Evolutionary conservation across 495 filamentous ascomycete species (phyloP), one percentile per base, ranked within the genome.

Genomic region (Glarea lozoyensis): DNA sequence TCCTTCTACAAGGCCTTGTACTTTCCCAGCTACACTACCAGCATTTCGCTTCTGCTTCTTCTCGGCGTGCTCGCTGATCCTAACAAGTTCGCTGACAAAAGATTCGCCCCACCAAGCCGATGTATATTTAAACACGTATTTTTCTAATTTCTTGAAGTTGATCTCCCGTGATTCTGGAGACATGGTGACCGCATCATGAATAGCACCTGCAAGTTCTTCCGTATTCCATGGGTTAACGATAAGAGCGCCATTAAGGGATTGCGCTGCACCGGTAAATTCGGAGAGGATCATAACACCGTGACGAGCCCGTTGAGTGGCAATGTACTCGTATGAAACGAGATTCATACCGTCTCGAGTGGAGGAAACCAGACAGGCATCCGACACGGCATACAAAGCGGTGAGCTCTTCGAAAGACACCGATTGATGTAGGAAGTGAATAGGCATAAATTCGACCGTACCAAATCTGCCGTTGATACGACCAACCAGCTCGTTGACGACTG

Each of bases 281-380:
- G 88, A 94, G 9, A 97, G 73, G 17, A 94, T 84, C 71, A 97
- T 82, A 3, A 86, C 82, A 5, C 90, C 90, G 54, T 93, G 82
- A 9, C 81, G 74, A 48, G 88, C 72, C 46, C 82, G 67, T 55
- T 95, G 90, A 23, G 82, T 87, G 2, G 90, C 89, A 37, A 95
- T 88, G 62, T 95, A 97, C 61, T 97, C 90, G 63, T 88, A 95
- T 17, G 85, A 88, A 18, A 97, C 90, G 9, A 95, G 75, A 57
- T 97, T 97, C 90, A 97, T 95, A 45, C 90, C 90, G 55, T 95
- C 90, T n/a, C 89, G 74, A 1, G 84, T 93, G 0, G 88, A 94
- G 11, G 83, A 84, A 37, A 95, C 82, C 4, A 97, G 71, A 56
- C 89, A 97, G 32, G 84, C 83, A 58, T 95, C 89, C 10, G 85